Conservation (phyloP, 1,139 yeast species). For the Geotrichum armillariae region DNA sequence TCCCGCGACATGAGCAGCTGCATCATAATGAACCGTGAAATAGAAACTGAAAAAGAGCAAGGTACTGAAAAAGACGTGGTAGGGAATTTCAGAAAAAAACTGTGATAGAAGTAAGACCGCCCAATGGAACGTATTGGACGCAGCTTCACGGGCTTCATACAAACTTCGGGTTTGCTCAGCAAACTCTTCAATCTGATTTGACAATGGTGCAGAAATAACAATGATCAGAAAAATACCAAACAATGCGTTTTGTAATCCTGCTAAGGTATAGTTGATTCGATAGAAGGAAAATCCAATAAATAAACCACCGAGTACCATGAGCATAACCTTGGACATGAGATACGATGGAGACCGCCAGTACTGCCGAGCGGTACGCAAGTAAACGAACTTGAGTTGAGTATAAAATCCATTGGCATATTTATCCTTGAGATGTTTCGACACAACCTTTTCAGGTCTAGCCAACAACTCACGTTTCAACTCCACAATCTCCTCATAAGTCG, state of each 20-base stretch:
- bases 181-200: slow-evolving; percentile 58
- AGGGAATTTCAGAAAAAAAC: slow-evolving; percentile 55
- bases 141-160: slow-evolving; percentile 62
- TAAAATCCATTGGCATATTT: slow-evolving; percentile 34
- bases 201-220: slow-evolving; percentile 53
- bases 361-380: slow-evolving; percentile 38
- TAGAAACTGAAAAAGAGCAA: slow-evolving; percentile 55
- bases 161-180: slow-evolving; percentile 57
- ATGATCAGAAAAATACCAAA: slow-evolving; percentile 54
- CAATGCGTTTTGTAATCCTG: slow-evolving; percentile 54
- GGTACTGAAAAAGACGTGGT: slow-evolving; percentile 52
- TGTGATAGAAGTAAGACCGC: slow-evolving; percentile 54
- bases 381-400: slow-evolving; percentile 41
- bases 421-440: slow-evolving; percentile 21
- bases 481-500: slow-evolving; percentile 36
- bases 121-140: slow-evolving; percentile 69
- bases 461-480: slow-evolving; percentile 44
- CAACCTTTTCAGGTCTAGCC: slow-evolving; percentile 34
- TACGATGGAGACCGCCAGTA: slow-evolving; percentile 45
- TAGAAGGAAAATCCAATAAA: slow-evolving; percentile 57
- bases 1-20: slow-evolving; percentile 52
- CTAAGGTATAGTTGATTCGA: slow-evolving; percentile 49
- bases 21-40: slow-evolving; percentile 54
- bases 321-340: slow-evolving; percentile 27
- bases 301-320: slow-evolving; percentile 44